Evolutionary conservation across 2,329 filamentous ascomycete genomes (phyloP), one percentile per base, ranked within the genome.

Genomic region (Monilinia polystroma): DNA sequence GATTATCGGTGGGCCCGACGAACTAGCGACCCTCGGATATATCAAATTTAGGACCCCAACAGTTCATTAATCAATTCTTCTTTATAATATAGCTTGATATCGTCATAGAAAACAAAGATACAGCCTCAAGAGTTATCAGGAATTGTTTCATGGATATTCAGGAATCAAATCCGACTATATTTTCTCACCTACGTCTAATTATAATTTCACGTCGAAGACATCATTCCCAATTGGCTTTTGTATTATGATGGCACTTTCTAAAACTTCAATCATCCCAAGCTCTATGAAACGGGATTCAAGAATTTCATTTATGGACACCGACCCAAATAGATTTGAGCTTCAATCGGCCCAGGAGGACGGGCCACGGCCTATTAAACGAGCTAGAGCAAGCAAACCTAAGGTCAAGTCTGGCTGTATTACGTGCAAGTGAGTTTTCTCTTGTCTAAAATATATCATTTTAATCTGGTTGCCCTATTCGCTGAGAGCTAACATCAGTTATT

Each of bases 391-490:
- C 58, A 72, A 67, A 45, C 73, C 74, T n/a, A 88, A 89, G 74
- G 86, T 88, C 67, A 89, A 87, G 77, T 88, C 85, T 1, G 87
- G 87, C 29, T 89, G 87, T 75, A 81, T 81, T 73, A 88, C 85
- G 75, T 90, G 87, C 85, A 89, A 89, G 85, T 81, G 74, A 84
- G 81, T 65, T 52, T 43, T 62, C 16, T 23, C 11, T 35, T 20
- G 4, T 47, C 11, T 32, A 10, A 11, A 12, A 8, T 18, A 7
- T 60, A 23, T 41, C 20, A 1, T 56, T 41, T 35, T 12, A n/a
- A 20, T 29, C 12, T 41, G 12, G 5, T 12, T 12, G n/a, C n/a
- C 12, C 20, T 5, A 35, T n/a, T 32, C 18, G n/a, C 23, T 32
- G 23, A 29, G 32, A 32, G 14, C 55, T 51, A 52, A 66, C 18